These are phyloP conservation scores for Aspergillus aculeatus DNA, from an alignment of 2,329 filamentous ascomycete genomes.

Conservation along the genomic window DNA sequence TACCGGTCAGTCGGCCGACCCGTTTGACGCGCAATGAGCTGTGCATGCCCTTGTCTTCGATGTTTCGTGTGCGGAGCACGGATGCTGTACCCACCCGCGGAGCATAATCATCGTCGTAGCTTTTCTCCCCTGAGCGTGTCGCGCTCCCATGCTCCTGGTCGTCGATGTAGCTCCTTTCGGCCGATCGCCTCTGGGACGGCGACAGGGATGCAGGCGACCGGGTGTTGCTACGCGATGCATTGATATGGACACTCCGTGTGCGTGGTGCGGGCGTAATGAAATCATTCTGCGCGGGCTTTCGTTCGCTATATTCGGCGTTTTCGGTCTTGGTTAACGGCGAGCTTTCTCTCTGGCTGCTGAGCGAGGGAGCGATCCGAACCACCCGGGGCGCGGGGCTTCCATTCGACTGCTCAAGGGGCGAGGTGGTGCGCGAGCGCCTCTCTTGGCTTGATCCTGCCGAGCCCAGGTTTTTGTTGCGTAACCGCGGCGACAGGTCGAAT, in stretches of 20 bases:
- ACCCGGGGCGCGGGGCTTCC: constrained; percentile 46
- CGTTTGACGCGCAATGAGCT: constrained; percentile 76
- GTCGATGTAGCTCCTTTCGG: constrained; percentile 28
- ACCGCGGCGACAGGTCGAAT: constrained; percentile 50
- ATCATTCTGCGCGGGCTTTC: constrained; percentile 29
- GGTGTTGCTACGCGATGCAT: constrained; percentile 41
- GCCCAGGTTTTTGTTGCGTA: constrained; percentile 29
- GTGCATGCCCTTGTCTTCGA: constrained; percentile 65
- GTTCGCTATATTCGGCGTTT: constrained; percentile 27
- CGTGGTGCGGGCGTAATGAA: constrained; percentile 50
- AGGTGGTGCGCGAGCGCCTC: constrained; percentile 36
- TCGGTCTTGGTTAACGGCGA: constrained; percentile 41
- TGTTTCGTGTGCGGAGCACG: constrained; percentile 45
- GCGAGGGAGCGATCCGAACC: constrained; percentile 38
- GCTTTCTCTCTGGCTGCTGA: constrained; percentile 33
- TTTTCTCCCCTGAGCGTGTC: constrained; percentile 35
- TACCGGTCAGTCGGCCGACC: constrained; percentile 71
- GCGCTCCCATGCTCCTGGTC: constrained; percentile 35
- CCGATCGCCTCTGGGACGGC: constrained; percentile 34
- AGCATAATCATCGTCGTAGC: constrained; percentile 36
- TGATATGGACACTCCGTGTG: constrained; percentile 44
- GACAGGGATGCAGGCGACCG: constrained; percentile 42
- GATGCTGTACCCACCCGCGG: constrained; percentile 37
- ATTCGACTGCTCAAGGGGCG: constrained; percentile 38
- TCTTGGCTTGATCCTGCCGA: constrained; percentile 30